Conservation (phyloP, 805 yeast genomes). For the Candida xyloterini region DNA sequence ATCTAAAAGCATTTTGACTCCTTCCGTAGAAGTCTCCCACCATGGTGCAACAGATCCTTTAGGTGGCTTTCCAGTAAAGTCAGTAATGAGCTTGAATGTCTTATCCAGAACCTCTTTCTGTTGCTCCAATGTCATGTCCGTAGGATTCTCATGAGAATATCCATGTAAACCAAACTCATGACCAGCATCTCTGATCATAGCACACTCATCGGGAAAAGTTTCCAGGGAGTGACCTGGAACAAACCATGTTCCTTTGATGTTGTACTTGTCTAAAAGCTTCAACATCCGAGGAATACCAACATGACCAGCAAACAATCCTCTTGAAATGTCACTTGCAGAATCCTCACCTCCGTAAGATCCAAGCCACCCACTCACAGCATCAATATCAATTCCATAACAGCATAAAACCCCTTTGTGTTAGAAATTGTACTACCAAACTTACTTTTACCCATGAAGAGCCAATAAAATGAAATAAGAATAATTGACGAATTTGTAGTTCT, state of each 20-base stretch:
- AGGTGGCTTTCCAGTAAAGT: constrained; percentile 36
- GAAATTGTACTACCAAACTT: background rate
- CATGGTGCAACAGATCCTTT: constrained; percentile 37
- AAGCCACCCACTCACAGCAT: constrained; percentile 39
- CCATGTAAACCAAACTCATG: constrained; percentile 39
- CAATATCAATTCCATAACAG: constrained; percentile 38
- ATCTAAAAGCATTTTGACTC: constrained; percentile 33
- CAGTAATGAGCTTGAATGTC: constrained; percentile 32
- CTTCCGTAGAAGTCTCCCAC: constrained; percentile 38
- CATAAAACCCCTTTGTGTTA: constrained; percentile 30
- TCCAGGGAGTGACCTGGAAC: constrained; percentile 39
- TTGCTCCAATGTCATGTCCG: constrained; percentile 35
- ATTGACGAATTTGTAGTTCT: no score
- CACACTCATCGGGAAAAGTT: constrained; percentile 37
- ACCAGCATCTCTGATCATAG: constrained; percentile 34
- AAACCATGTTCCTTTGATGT: constrained; percentile 38
- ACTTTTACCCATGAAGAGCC: constrained; percentile 3
- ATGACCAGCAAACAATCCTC: constrained; percentile 38
- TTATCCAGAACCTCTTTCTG: constrained; percentile 35
- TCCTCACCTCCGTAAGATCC: constrained; percentile 39
- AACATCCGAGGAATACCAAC: constrained; percentile 36
- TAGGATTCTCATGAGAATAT: constrained; percentile 37
- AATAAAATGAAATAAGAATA: background rate
- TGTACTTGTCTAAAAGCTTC: constrained; percentile 33
- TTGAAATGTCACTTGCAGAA: constrained; percentile 35